Evolutionary conservation across 2,329 filamentous ascomycete species (phyloP).

Genomic region (Cladobotryum protrusum): DNA sequence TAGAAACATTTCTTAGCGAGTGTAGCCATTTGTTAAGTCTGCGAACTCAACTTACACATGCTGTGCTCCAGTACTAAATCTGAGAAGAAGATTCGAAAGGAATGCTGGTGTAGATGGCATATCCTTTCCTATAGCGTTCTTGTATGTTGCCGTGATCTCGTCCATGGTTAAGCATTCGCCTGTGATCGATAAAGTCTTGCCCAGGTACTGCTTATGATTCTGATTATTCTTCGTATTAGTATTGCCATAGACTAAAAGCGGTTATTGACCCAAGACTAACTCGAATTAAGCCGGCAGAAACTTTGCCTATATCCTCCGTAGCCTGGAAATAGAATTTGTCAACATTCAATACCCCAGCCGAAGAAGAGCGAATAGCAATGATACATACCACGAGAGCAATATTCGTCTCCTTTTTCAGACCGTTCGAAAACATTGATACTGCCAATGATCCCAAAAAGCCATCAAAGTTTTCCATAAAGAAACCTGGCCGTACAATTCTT

Average conservation of each 20-base stretch:
- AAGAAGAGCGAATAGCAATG: no score
- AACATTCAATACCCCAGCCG: no score
- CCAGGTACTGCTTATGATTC: conserved; percentile 1
- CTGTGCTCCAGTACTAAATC: conserved; percentile 4
- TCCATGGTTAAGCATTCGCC: background rate
- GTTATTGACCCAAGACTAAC: no score
- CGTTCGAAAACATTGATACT: conserved; percentile 2
- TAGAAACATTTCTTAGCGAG: no score
- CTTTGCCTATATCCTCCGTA: no score
- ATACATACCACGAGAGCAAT: background rate
- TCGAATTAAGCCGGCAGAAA: no score
- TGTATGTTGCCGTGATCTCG: background rate
- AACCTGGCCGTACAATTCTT: conserved; percentile 5
- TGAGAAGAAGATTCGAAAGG: conserved; percentile 3
- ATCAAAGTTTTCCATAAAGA: conserved; percentile 11
- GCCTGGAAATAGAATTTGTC: no score
- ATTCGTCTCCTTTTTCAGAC: conserved; percentile 1
- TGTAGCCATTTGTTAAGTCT: no score
- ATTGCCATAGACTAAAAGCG: no score
- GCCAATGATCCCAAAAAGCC: conserved; percentile 5
- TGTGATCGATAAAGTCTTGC: conserved; percentile 5
- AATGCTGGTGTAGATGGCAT: conserved; percentile 4
- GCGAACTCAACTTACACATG: conserved; percentile 1
- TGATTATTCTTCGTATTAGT: background rate
- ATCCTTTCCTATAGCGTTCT: background rate